Evolutionary conservation across 768 basidiomycete species (phyloP), one percentile per base, ranked within the genome.

Genomic region (Phaeolepiota aurea): DNA sequence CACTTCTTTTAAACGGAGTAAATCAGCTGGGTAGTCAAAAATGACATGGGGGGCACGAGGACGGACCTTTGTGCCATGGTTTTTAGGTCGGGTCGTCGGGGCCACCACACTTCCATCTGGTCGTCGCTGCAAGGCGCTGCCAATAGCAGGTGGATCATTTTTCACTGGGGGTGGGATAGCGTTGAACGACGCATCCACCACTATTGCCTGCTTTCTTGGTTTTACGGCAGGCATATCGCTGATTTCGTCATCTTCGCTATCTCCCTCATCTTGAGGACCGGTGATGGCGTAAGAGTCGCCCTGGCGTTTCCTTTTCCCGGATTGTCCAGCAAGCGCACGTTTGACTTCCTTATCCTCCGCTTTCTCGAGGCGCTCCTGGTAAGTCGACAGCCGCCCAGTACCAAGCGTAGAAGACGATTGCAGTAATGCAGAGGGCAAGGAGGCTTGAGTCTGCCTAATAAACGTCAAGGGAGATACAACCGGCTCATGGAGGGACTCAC

Each of bases 331-430:
- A 41, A 84, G 47, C 13, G 69, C 62, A 40, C 71, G 71, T 25
- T 73, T 69, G 42, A 79, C 64, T 34, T 76, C 68, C 36, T 71
- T 65, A 46, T 87, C 76, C 52, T 87, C 84, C 4, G 60, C 52
- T 46, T 66, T 73, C 18, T 80, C 80, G 18, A 74, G 53, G 3
- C 64, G 71, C 37, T 83, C 76, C 30, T 76, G 71, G 46, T 80
- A 74, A 2, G 86, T 83, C 2, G 59, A 54, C 2, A 66, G 53
- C 52, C 72, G 81, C 10, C 84, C 83, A 1, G 89, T 82, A 12
- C 91, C 90, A 40, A 96, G 75, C 1, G 82, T 84, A 4, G 91
- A 76, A 13, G 92, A 90, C 0, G 89, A 82, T 37, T 86, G 79
- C 18, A 96, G 65, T 15, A 73, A 57, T 11, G 82, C 55, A 19